These are phyloP conservation scores for Lichina pygmaea DNA, from an alignment of 495 filamentous ascomycete species.

Conservation along the genomic window DNA sequence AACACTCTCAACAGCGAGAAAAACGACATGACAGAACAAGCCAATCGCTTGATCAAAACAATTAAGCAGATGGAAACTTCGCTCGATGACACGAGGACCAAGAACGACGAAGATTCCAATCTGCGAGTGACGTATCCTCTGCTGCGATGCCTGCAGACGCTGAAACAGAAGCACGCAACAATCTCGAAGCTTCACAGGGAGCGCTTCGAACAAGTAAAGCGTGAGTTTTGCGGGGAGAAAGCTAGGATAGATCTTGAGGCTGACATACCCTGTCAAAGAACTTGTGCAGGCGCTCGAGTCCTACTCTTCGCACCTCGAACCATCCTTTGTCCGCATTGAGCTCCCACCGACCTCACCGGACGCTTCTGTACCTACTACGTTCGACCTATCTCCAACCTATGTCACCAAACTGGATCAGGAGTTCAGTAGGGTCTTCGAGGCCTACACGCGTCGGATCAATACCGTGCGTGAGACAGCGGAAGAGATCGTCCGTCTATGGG, in stretches of 20 bases:
- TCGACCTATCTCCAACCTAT: constrained; percentile 76
- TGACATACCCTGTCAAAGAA: constrained; percentile 24
- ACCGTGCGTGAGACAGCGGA: constrained; percentile 50
- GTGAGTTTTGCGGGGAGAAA: constrained; percentile 15
- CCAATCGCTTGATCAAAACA: constrained; percentile 52
- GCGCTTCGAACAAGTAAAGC: constrained; percentile 81
- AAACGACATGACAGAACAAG: constrained; percentile 61
- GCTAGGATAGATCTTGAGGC: constrained; percentile 1
- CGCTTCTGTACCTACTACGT: constrained; percentile 45
- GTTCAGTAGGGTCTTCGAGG: constrained; percentile 81
- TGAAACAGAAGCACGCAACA: constrained; percentile 66
- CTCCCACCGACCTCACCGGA: constrained; percentile 59
- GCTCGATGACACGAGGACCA: constrained; percentile 43
- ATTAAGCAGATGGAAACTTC: constrained; percentile 88
- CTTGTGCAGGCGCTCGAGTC: constrained; percentile 80
- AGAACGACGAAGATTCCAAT: constrained; percentile 33
- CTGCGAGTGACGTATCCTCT: constrained; percentile 59
- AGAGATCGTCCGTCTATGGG: constrained; percentile 82
- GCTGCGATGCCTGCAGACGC: constrained; percentile 38
- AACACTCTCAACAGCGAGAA: constrained; percentile 36
- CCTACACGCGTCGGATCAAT: constrained; percentile 57
- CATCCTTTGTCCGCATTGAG: constrained; percentile 51
- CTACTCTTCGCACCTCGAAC: constrained; percentile 80
- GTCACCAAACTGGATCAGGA: constrained; percentile 67
- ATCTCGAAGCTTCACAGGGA: constrained; percentile 63